Evolutionary conservation across 768 basidiomycete species (phyloP), one percentile per base, ranked within the genome.

Genomic region (Termitomyces sp.): DNA sequence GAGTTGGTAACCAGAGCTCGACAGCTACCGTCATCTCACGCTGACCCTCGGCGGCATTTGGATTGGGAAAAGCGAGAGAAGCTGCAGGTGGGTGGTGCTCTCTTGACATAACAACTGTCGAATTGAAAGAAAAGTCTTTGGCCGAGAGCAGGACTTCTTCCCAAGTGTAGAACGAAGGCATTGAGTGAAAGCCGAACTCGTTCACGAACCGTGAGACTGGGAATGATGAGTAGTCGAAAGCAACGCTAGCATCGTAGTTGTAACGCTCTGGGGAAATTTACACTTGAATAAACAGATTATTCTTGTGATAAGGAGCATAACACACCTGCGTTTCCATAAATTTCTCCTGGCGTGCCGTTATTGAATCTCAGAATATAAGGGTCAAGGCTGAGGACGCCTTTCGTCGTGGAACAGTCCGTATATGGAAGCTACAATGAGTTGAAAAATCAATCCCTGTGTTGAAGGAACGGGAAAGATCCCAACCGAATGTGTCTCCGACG

Each of bases 101-200:
- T 35, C 82, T 75, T 9, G 82, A 81, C 60, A 75, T 71, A 5
- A 84, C 82, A 8, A 80, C 81, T 0, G 79, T 80, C 0, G 82
- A 82, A 66, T 84, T 83, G 70, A 84, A 84, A 25, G 71, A 71
- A 67, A 82, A 84, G 62, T 83, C 82, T 9, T 75, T 77, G 0
- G 77, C 73, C 4, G 76, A 75, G 21, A 66, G 61, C 4, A 84
- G 75, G 1, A 81, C 83, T 62, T 84, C 81, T 62, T 83, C 74
- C 83, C 83, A 85, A 51, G 71, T 78, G 59, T 82, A 84, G 68
- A 84, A 81, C 0, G 82, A 84, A 5, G 83, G 83, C 78, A 83
- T 82, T 0, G 83, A 84, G 65, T 84, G 83, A 68, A 83, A 84
- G 78, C 82, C 82, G 54, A 84, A 84, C 59, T 85, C 83, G 58